phyloP scores from a whole-genome alignment of 257 asterid species.

The Hygrophila difformis region DNA sequence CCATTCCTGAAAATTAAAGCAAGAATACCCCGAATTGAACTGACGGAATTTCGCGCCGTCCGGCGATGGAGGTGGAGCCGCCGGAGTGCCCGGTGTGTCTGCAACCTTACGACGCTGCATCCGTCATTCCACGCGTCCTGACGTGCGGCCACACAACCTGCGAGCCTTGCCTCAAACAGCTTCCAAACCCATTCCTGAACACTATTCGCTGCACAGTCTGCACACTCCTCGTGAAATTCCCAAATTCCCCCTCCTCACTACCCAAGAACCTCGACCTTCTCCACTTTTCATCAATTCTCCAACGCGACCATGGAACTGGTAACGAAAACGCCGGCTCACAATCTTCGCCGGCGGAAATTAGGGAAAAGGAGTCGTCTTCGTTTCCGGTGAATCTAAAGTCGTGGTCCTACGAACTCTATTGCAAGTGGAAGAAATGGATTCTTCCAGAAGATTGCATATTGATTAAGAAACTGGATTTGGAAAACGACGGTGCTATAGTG shows the following conservation, averaged over 20 bases:
- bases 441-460: constrained; percentile 38
- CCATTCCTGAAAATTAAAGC: too few relatives aligned
- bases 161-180: constrained; percentile 59
- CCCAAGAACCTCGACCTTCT: constrained; percentile 95
- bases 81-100: constrained; percentile 97
- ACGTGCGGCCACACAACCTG: constrained; percentile 91
- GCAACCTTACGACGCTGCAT: constrained; percentile 43
- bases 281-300: constrained; percentile 45
- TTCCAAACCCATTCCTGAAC: constrained; percentile 60
- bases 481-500: constrained; percentile 19
- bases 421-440: constrained; percentile 67
- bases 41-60: not conserved
- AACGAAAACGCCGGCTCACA: constrained; percentile 27
- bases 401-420: constrained; percentile 55
- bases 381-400: constrained; percentile 25
- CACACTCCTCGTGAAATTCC: constrained; percentile 58
- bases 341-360: constrained; percentile 14
- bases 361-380: constrained; percentile 9
- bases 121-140: constrained; percentile 72
- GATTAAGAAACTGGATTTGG: constrained; percentile 19
- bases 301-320: constrained; percentile 10
- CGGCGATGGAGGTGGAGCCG: constrained; percentile 59
- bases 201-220: constrained; percentile 82
- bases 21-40: too few relatives aligned
- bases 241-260: constrained; percentile 43